phyloP scores from a whole-genome alignment of 2,329 filamentous ascomycete genomes.

The Beauveria australis region DNA sequence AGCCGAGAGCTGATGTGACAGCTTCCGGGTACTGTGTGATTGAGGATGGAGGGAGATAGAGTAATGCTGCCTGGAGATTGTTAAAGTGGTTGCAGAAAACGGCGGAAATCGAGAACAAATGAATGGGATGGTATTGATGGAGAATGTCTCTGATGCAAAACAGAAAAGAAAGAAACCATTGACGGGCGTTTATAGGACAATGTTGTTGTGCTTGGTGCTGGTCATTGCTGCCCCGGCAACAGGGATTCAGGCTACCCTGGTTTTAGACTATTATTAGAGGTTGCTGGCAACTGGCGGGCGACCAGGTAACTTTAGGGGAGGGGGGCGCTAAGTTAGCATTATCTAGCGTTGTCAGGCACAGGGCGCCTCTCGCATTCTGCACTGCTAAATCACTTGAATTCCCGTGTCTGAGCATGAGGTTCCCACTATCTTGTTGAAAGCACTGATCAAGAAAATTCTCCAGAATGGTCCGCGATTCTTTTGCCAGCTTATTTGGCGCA shows the following conservation, averaged over 20 bases:
- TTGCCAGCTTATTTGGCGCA: neutral
- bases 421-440: too few relatives aligned
- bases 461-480: too few relatives aligned
- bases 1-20: neutral
- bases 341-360: neutral
- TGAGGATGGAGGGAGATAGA: neutral
- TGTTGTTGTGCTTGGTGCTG: neutral
- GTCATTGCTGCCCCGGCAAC: constrained; percentile 5
- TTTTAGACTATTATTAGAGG: too few relatives aligned
- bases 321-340: neutral
- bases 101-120: neutral
- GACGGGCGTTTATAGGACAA: neutral
- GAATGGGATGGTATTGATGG: neutral
- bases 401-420: too few relatives aligned
- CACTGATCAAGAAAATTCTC: too few relatives aligned
- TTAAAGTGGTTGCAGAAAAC: neutral
- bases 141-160: neutral
- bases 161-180: neutral
- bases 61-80: too few relatives aligned
- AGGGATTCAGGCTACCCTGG: neutral
- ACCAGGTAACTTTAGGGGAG: neutral
- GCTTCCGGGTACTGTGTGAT: neutral
- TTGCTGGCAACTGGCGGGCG: neutral
- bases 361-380: neutral
- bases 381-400: neutral